phyloP scores from a whole-genome alignment of 1,284 basidiomycete species.

The Ceratobasidium sp. region DNA sequence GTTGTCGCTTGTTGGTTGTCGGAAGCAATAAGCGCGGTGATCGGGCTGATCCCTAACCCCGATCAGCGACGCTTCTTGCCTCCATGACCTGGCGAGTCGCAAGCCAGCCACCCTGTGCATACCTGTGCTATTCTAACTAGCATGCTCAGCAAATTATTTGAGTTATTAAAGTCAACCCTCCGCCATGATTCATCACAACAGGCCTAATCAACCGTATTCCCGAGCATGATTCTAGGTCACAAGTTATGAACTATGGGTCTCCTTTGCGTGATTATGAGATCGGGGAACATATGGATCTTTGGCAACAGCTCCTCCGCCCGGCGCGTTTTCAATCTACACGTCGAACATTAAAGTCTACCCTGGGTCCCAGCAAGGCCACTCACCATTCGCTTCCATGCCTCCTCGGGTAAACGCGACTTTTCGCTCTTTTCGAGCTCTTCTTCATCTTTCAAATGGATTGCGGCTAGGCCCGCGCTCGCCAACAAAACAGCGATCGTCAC shows the following conservation, averaged over 20 bases:
- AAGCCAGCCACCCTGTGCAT: too few relatives aligned
- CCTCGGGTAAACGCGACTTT: slow-evolving; percentile 51
- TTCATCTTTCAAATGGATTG: slow-evolving; percentile 55
- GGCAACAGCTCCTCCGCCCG: background rate
- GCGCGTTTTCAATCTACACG: slow-evolving; percentile 6
- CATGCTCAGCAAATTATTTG: too few relatives aligned
- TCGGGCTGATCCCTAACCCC: background rate
- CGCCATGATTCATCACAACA: background rate
- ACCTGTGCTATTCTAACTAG: too few relatives aligned
- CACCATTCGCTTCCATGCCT: slow-evolving; percentile 39
- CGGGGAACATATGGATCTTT: slow-evolving; percentile 23
- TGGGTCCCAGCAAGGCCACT: background rate
- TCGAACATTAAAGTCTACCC: background rate
- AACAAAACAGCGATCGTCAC: slow-evolving; percentile 16
- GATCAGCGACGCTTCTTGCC: too few relatives aligned
- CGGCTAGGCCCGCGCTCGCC: slow-evolving; percentile 34
- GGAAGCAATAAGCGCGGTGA: background rate
- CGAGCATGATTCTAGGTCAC: background rate
- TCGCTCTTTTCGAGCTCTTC: slow-evolving; percentile 70
- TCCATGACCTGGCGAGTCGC: too few relatives aligned
- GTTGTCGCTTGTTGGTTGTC: background rate
- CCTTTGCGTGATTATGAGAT: slow-evolving; percentile 7
- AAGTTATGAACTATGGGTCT: background rate
- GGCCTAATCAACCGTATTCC: background rate
- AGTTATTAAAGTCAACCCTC: too few relatives aligned